phyloP scores from a whole-genome alignment of 768 basidiomycete genomes.

The Daedalea quercina region DNA sequence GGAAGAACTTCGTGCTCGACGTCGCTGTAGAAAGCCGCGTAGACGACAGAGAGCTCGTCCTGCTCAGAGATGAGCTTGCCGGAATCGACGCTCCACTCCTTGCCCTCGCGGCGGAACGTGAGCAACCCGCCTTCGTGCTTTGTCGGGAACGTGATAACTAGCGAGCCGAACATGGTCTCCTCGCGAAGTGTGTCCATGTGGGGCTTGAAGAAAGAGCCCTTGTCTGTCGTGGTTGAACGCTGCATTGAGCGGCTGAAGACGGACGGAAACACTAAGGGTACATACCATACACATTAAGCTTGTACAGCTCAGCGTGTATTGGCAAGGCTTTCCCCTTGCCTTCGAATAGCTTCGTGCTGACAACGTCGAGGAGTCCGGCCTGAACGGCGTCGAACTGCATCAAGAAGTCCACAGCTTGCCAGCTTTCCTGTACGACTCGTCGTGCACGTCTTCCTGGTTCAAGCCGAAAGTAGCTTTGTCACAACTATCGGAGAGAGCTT shows the following conservation, averaged over 20 bases:
- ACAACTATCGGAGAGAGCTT: conserved; percentile 3
- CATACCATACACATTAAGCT: conserved; percentile 43
- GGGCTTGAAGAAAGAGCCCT: conserved; percentile 10
- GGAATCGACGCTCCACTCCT: conserved; percentile 25
- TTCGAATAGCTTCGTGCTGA: conserved; percentile 9
- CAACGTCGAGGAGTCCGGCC: conserved; percentile 6
- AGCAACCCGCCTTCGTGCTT: conserved; percentile 39
- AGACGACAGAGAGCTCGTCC: conserved; percentile 21
- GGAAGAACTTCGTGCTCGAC: conserved; percentile 35
- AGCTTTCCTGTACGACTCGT: conserved; percentile 20
- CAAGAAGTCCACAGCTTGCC: conserved; percentile 18
- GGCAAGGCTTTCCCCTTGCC: conserved; percentile 8
- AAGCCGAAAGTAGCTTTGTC: conserved; percentile 17
- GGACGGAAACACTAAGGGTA: no score
- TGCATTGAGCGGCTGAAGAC: no score
- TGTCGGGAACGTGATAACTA: conserved; percentile 42
- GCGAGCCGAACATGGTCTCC: conserved; percentile 32
- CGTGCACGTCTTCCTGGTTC: conserved; percentile 12
- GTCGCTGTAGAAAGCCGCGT: conserved; percentile 37
- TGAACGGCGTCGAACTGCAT: conserved; percentile 7
- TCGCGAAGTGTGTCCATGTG: conserved; percentile 10
- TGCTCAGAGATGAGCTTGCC: conserved; percentile 14
- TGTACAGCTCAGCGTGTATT: conserved; percentile 33
- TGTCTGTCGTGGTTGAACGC: background rate
- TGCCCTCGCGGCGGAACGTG: conserved; percentile 16